These are phyloP conservation scores for Phycomyces nitens DNA, from an alignment of 192 early-diverging fungal species.

Conservation along the genomic window DNA sequence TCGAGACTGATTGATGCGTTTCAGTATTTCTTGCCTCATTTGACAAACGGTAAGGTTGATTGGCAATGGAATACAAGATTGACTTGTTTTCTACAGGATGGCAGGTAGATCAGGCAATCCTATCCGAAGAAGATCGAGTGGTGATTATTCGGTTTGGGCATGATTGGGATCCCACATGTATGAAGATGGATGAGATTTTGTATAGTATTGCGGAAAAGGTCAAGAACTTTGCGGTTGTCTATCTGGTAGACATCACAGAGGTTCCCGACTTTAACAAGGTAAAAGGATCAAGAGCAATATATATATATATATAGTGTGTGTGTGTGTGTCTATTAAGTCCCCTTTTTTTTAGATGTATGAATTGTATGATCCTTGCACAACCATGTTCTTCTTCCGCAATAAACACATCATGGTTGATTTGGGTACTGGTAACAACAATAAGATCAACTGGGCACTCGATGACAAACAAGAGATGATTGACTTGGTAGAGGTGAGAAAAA, in stretches of 20 bases:
- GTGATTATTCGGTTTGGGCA: slow-evolving; percentile 97
- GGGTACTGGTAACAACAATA: slow-evolving; percentile 99
- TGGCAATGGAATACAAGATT: background rate
- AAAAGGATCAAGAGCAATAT: too few species aligned
- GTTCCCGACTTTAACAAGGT: slow-evolving; percentile 89
- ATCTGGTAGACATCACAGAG: slow-evolving; percentile 90
- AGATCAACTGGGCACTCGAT: slow-evolving; percentile 94
- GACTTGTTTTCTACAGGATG: slow-evolving; percentile 49
- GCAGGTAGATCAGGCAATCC: slow-evolving; percentile 99
- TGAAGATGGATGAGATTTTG: slow-evolving; percentile 97
- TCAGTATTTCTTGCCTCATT: slow-evolving; percentile 60
- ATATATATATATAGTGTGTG: too few species aligned
- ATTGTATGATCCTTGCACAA: slow-evolving; percentile 95
- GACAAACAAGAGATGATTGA: slow-evolving; percentile 97
- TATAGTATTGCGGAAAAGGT: slow-evolving; percentile 91
- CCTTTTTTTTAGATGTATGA: slow-evolving; percentile 98
- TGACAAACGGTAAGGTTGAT: slow-evolving; percentile 49
- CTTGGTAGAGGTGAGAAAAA: slow-evolving; percentile 60
- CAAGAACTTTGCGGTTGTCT: slow-evolving; percentile 98
- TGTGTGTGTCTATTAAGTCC: too few species aligned
- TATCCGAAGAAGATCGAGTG: slow-evolving; percentile 96
- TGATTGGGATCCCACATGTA: slow-evolving; percentile 88
- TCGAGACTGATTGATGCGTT: background rate
- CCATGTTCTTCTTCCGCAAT: slow-evolving; percentile 96
- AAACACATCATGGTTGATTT: slow-evolving; percentile 99